Base-by-base conservation (phyloP, 306 rosid genomes). In the Trifolium pratense region DNA sequence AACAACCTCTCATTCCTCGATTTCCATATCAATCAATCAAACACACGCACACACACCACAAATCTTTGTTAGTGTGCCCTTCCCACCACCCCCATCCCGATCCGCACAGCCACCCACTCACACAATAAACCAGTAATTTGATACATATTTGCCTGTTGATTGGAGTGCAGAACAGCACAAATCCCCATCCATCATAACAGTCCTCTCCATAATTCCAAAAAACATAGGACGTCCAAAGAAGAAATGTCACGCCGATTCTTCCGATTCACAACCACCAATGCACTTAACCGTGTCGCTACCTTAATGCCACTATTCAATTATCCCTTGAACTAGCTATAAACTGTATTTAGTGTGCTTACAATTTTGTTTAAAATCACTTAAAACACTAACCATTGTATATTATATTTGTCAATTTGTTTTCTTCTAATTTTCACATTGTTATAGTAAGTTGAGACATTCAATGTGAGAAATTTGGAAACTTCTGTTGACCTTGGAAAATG, bases 331-430 rank as follows among this genome's bases (percentile, higher is more conserved):
- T 36, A 37, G 17, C 49, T 63, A 29, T 63, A 37, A 63, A 37
- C 17, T 37, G 23, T n/a, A 37, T 10, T 9, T 36, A 16, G 9
- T 16, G 16, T 9, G 26, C 17, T 13, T 57, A 57, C 4, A 57
- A 25, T 23, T 57, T 57, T 52, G 5, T 18, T 18, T 9, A 29
- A 18, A 9, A 52, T 52, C 29, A 9, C 29, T 52, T 52, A 9
- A 9, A 52, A 17, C 34, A 59, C 20, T n/a, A 40, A 42, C 43
- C 49, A 9, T 15, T 40, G 42, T 42, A 25, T 25, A n/a, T 29
- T 42, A 18, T 58, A 58, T 53, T 21, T 20, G 75, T 70, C 21
- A 32, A 70, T 6, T 43, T 4, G 34, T 53, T 14, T 70, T 17
- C 3, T 68, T 49, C 34, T 2, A 16, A 16, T 37, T 32, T 16